Evolutionary conservation across 2,329 filamentous ascomycete species (phyloP).

Genomic region (Microsporum canis): DNA sequence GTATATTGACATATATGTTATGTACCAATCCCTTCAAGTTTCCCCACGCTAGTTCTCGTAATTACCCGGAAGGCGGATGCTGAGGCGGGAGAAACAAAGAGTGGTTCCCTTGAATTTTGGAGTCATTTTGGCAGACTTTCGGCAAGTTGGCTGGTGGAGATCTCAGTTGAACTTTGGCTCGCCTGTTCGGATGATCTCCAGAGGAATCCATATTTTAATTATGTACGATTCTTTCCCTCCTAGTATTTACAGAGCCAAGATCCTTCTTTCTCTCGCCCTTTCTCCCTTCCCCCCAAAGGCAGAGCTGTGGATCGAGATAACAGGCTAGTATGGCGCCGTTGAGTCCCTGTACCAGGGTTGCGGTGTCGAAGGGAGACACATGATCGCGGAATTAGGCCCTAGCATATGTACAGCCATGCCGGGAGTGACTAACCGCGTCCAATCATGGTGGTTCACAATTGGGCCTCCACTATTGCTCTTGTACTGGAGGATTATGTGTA

Average conservation of each 20-base stretch:
- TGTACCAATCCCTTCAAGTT: not conserved
- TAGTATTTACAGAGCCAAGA: not conserved
- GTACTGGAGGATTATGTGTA: not conserved
- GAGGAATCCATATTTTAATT: not conserved
- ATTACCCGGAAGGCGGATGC: not conserved
- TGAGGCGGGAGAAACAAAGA: not conserved
- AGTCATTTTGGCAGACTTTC: not conserved
- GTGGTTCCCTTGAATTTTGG: not conserved
- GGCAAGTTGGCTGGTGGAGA: not conserved
- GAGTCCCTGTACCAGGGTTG: not conserved
- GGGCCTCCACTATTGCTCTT: not conserved
- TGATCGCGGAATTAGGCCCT: conserved; percentile 2
- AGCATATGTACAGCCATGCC: not conserved
- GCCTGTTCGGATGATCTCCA: not conserved
- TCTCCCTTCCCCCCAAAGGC: not conserved
- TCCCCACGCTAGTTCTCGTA: conserved; percentile 3
- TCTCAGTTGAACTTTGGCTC: not conserved
- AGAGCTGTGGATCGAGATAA: not conserved
- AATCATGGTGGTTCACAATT: not conserved
- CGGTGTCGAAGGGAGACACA: conserved; percentile 1
- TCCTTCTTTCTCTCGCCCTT: not conserved
- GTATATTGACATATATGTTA: not conserved
- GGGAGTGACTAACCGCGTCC: not conserved
- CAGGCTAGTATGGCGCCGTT: not conserved
- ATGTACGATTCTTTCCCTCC: not conserved